Evolutionary conservation across 225 moss, liverwort and hornwort species (phyloP).

Genomic region (Marchantia paleacea): DNA sequence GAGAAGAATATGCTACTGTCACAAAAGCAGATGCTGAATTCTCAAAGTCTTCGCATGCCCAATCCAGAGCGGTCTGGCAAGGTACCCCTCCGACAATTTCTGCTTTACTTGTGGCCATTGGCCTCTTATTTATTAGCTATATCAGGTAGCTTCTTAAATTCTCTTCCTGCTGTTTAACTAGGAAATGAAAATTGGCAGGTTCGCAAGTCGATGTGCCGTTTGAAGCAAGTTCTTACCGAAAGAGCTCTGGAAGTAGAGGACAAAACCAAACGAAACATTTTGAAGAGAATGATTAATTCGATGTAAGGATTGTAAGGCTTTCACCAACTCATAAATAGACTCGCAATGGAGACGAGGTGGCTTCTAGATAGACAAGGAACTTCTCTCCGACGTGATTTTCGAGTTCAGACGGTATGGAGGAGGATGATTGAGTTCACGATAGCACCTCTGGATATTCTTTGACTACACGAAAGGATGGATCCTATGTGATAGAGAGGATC

Average conservation of each 20-base stretch:
- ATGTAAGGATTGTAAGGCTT: constrained; percentile 33
- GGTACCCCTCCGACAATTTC: constrained; percentile 23
- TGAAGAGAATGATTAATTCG: constrained; percentile 71
- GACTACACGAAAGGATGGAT: constrained; percentile 11
- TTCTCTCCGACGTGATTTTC: no score
- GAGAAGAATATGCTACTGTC: constrained; percentile 81
- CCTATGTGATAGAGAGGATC: constrained; percentile 29
- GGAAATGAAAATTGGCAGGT: constrained; percentile 37
- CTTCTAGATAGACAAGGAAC: no score
- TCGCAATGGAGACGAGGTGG: no score
- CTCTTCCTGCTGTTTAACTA: background rate
- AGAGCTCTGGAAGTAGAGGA: constrained; percentile 63
- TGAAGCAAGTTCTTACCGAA: constrained; percentile 85
- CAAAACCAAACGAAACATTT: constrained; percentile 41
- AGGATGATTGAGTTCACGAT: constrained; percentile 24
- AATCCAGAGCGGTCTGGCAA: constrained; percentile 68
- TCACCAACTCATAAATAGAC: no score
- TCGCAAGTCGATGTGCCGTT: constrained; percentile 77
- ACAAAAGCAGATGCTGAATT: constrained; percentile 64
- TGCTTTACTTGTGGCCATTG: background rate
- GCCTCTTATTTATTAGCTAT: background rate
- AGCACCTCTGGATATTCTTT: constrained; percentile 24
- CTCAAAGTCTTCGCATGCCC: constrained; percentile 64
- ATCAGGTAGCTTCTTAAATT: background rate
- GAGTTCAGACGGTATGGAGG: constrained; percentile 15